Base-by-base conservation (phyloP, 345 rosid genomes). In the Eutrema heterophyllum region DNA sequence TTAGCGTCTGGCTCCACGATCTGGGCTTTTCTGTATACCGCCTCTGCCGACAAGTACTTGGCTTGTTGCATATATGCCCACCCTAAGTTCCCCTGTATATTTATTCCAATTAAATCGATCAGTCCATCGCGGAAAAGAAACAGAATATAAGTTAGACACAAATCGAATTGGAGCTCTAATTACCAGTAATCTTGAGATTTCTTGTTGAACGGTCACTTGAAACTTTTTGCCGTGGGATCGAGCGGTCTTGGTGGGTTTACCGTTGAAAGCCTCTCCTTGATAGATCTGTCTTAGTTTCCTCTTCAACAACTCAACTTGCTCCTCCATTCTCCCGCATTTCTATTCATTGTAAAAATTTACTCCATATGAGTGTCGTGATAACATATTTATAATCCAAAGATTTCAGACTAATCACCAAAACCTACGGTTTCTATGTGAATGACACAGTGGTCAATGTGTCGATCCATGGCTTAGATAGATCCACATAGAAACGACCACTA, bases 31-130 rank as follows among this genome's bases (percentile, higher is more conserved):
- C 83, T 68, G 45, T 90, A 95, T 7, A 91, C 93, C 0, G 82
- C 97, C 80, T 95, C 97, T 1, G 98, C 99, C 2, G 89, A 84
- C 60, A 90, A 50, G 83, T 68, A 92, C 84, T 88, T 95, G 6
- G 86, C 70, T 75, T 95, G 89, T 71, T 90, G 97, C 98, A 92
- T 90, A 76, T 95, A 87, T 21, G 97, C 99, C 99, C 99, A 95
- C 8, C 97, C 99, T 83, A 95, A 77, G 74, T 95, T 92, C 5
- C 98, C 99, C 98, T 95, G 74, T 18, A n/a, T 21, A 59, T 10
- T 16, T 6, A 12, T 40, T 6, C 9, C 59, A 48, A 4, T 12
- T 16, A 8, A 18, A 30, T 12, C 15, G 6, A 7, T 38, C 63
- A 13, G 45, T 33, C 13, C 41, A 33, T 5, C 0, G 52, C 26